A percentile compares a stretch with the other conserved stretches of the same genome.
Conservation (phyloP, 306 rosid species). For the Rosa persica region DNA sequence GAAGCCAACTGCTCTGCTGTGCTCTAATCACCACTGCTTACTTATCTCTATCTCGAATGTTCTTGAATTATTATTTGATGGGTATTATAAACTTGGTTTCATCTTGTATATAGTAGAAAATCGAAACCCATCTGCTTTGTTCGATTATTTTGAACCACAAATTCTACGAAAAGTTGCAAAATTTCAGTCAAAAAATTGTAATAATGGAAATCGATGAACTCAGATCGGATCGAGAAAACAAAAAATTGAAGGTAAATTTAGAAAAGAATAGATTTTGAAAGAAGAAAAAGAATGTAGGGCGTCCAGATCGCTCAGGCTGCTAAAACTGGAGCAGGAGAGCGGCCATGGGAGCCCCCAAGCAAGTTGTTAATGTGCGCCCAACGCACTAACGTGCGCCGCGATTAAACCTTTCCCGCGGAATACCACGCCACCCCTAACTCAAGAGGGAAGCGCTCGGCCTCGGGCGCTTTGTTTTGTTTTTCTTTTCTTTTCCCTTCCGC, state of each 20-base stretch:
- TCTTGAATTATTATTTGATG: not conserved
- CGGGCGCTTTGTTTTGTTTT: conserved; percentile 16
- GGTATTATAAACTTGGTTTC: not conserved
- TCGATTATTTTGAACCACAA: not conserved
- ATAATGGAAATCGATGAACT: not conserved
- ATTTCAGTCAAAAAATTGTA: not conserved
- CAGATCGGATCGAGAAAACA: not conserved
- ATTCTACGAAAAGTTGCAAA: not conserved
- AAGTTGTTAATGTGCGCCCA: conserved; percentile 36
- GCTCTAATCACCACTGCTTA: not conserved
- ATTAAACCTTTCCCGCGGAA: conserved; percentile 51
- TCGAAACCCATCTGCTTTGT: not conserved
- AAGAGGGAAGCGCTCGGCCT: conserved; percentile 55
- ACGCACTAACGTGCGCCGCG: conserved; percentile 46
- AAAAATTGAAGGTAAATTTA: too few relatives aligned
- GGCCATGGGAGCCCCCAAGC: conserved; percentile 30
- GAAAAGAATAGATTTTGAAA: not conserved
- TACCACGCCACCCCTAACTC: conserved; percentile 55
- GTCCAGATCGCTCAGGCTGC: conserved; percentile 31
- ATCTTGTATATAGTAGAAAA: not conserved
- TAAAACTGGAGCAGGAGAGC: conserved; percentile 28
- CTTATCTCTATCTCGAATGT: not conserved
- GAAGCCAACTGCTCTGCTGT: not conserved
- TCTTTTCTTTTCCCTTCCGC: not conserved
- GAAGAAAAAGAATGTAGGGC: conserved; percentile 33